Evolutionary conservation across 202 grass and related monocot genomes (phyloP).

Genomic region (Digitaria exilis): DNA sequence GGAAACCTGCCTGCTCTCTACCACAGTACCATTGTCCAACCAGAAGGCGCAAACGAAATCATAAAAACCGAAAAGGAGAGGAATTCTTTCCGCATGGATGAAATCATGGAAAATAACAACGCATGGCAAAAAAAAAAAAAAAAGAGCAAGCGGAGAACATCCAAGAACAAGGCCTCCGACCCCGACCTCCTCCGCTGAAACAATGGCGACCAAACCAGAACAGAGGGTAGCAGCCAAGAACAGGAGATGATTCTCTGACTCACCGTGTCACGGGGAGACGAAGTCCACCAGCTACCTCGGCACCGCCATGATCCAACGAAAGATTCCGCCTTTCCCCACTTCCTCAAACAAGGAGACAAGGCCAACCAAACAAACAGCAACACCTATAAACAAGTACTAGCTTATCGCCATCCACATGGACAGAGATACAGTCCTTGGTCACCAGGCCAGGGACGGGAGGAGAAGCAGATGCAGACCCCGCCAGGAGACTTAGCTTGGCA

Average conservation of each 20-base stretch:
- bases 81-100: neutral
- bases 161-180: slow-evolving; percentile 6
- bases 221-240: slow-evolving; percentile 37
- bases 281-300: slow-evolving; percentile 28
- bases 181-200: slow-evolving; percentile 15
- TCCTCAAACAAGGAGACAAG: slow-evolving; percentile 51
- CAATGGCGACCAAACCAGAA: neutral
- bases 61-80: neutral
- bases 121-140: too few relatives aligned
- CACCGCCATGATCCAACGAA: slow-evolving; percentile 46
- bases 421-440: slow-evolving; percentile 28
- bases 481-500: slow-evolving; percentile 26
- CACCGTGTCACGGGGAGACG: slow-evolving; percentile 41
- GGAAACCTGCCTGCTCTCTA: slow-evolving; percentile 13
- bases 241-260: slow-evolving; percentile 36
- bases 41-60: slow-evolving; percentile 12
- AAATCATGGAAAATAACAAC: slow-evolving; percentile 18
- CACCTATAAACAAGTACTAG: slow-evolving; percentile 41
- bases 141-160: neutral
- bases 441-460: slow-evolving; percentile 1
- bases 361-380: slow-evolving; percentile 45
- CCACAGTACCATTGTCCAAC: neutral
- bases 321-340: slow-evolving; percentile 54
- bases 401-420: slow-evolving; percentile 40
- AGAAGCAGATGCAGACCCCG: slow-evolving; percentile 32